A percentile compares a stretch with the other conserved stretches of the same genome.
phyloP scores from a whole-genome alignment of 192 early-diverging fungal species.

The Piromyces sp. region DNA sequence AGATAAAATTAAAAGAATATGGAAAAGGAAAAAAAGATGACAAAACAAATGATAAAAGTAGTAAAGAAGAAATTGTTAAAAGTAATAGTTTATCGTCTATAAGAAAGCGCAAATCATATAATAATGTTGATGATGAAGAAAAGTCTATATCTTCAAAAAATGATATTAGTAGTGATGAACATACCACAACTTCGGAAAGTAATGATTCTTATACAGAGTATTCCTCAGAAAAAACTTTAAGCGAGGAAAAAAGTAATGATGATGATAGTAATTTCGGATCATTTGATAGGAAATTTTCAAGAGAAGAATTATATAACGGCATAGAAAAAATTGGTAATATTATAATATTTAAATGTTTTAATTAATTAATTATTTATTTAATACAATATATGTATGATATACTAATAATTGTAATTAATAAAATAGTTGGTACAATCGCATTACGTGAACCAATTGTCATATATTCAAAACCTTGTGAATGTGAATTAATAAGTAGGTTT shows the following conservation, averaged over 20 bases:
- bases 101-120: background rate
- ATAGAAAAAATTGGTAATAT: background rate
- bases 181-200: background rate
- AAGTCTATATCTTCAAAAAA: background rate
- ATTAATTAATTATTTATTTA: too few relatives aligned
- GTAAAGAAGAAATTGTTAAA: background rate
- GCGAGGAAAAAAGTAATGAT: background rate
- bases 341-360: background rate
- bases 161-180: background rate
- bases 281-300: background rate
- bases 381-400: too few relatives aligned
- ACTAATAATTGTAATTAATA: too few relatives aligned
- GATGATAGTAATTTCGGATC: background rate
- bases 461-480: background rate
- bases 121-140: background rate
- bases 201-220: background rate
- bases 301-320: background rate
- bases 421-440: background rate
- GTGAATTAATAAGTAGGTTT: background rate
- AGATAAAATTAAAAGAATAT: background rate
- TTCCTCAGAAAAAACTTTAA: background rate
- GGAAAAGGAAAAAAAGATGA: background rate
- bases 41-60: background rate
- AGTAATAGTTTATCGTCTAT: background rate
- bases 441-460: background rate